These are phyloP conservation scores for Acanthamoeba triangularis DNA, from an alignment of 208 protist genomes.

Conservation along the genomic window DNA sequence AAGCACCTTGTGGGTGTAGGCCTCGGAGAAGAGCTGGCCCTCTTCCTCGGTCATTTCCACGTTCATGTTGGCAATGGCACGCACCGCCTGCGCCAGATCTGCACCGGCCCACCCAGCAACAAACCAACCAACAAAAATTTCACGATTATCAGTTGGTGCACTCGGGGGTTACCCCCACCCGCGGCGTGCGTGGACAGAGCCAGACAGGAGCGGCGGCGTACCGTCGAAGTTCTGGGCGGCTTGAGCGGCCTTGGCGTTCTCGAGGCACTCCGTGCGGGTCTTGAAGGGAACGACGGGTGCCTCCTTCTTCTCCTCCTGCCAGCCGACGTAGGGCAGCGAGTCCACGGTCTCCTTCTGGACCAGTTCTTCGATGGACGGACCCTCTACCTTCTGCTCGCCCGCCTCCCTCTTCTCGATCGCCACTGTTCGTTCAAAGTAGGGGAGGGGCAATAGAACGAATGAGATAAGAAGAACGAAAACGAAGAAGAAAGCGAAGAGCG, in stretches of 20 bases:
- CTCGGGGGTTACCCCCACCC: neutral
- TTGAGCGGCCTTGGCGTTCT: neutral
- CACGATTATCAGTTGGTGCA: neutral
- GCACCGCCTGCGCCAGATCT: neutral
- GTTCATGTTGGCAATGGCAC: neutral
- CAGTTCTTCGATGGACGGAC: conserved; percentile 35
- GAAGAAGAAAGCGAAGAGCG: neutral
- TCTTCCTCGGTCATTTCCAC: conserved; percentile 8
- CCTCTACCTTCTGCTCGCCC: neutral
- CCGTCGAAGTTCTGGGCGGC: neutral
- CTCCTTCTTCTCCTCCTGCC: conserved; percentile 59
- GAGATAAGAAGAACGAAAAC: neutral
- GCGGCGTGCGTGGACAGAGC: too few species aligned
- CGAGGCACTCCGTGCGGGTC: neutral
- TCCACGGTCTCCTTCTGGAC: conserved; percentile 45
- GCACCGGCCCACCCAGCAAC: neutral
- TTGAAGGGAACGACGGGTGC: neutral
- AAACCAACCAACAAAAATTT: neutral
- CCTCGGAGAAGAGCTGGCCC: conserved; percentile 1
- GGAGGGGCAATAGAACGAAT: neutral
- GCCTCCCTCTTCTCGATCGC: conserved; percentile 64
- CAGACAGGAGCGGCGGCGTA: too few species aligned
- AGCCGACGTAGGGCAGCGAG: conserved; percentile 37
- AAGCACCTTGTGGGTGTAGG: neutral
- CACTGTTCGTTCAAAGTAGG: neutral